Evolutionary conservation across 73 alveolate species (phyloP).

Genomic region (Paramecium primaurelia): DNA sequence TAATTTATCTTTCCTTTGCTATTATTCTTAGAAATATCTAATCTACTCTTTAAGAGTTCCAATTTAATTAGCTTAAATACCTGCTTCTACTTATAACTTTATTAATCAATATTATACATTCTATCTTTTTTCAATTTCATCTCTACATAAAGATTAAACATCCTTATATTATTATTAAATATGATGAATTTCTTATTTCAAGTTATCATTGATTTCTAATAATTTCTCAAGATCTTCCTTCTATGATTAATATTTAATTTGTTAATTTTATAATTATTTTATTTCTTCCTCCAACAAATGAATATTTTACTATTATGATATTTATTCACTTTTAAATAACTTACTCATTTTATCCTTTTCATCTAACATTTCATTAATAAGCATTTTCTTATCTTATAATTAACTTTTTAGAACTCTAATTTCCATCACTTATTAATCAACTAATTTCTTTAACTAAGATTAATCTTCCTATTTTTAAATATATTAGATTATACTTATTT

Average conservation of each 20-base stretch:
- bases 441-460: neutral
- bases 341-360: conserved; percentile 28
- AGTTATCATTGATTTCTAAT: neutral
- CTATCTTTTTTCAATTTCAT: conserved; percentile 1
- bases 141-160: neutral
- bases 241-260: neutral
- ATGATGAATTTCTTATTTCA: neutral
- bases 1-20: neutral
- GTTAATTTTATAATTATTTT: neutral
- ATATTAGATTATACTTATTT: neutral
- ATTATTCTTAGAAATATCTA: neutral
- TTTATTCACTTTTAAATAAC: neutral
- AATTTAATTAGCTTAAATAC: neutral
- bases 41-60: neutral
- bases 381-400: neutral
- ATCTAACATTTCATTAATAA: conserved; percentile 12
- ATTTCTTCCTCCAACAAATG: neutral
- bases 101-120: neutral
- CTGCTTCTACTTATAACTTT: conserved; percentile 27
- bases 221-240: neutral
- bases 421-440: conserved; percentile 2
- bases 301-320: neutral
- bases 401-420: neutral
- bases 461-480: neutral
- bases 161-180: neutral